These are phyloP conservation scores for Conticribra guillardii DNA, from an alignment of 108 stramenopile species.

Conservation along the genomic window DNA sequence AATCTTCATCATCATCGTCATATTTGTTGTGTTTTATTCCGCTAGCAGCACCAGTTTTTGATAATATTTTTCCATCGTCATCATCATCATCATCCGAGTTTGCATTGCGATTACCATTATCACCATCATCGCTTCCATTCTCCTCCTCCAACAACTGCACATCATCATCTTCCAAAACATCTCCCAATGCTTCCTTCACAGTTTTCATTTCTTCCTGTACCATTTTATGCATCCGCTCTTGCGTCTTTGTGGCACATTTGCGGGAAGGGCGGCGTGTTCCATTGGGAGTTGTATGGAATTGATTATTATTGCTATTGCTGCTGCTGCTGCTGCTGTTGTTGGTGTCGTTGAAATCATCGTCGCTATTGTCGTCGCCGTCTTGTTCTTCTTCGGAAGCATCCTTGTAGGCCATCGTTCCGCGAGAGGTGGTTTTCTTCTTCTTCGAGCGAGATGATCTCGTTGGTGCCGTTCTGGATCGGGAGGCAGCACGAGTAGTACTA, in stretches of 20 bases:
- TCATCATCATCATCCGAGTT: slow-evolving; percentile 18
- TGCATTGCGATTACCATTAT: not conserved
- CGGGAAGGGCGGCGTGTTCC: slow-evolving; percentile 29
- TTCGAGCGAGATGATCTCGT: not conserved
- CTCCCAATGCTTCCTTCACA: slow-evolving; percentile 39
- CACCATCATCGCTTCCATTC: not conserved
- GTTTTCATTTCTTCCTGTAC: slow-evolving; percentile 32
- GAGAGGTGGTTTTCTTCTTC: not conserved
- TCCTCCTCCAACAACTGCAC: slow-evolving; percentile 27
- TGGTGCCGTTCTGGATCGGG: slow-evolving; percentile 1
- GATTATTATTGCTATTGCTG: not conserved
- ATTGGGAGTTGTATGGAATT: not conserved
- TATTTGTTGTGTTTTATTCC: slow-evolving; percentile 13
- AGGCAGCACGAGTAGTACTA: too few species aligned
- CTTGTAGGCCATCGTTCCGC: not conserved
- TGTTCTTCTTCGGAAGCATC: slow-evolving; percentile 2
- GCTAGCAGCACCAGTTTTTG: not conserved
- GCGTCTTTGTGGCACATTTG: slow-evolving; percentile 17
- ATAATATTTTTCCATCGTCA: slow-evolving; percentile 3
- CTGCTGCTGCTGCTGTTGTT: slow-evolving; percentile 1
- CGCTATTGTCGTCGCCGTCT: not conserved
- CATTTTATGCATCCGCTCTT: slow-evolving; percentile 24
- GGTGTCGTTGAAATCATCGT: not conserved
- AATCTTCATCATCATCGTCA: slow-evolving; percentile 42
- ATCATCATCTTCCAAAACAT: slow-evolving; percentile 41